Conservation (phyloP, 1,139 yeast species). For the Candida gigantensis region DNA sequence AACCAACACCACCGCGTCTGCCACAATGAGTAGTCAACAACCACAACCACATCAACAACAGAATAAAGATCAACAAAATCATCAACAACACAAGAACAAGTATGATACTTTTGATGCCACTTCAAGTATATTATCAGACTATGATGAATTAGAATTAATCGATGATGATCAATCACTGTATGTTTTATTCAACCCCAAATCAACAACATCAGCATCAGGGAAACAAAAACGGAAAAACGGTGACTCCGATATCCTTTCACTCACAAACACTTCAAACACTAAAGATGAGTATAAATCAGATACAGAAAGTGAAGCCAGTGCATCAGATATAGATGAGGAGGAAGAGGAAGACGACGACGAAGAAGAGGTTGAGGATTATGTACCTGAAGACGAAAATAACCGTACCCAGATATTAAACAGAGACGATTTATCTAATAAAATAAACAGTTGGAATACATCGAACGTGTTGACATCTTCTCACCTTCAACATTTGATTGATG, state of each 20-base stretch:
- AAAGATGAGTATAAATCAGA: conserved; percentile 11
- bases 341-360: conserved; percentile 16
- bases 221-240: conserved; percentile 7
- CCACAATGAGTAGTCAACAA: conserved; percentile 1
- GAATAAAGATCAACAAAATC: conserved; percentile 2
- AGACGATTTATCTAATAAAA: conserved; percentile 22
- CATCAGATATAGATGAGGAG: conserved; percentile 13
- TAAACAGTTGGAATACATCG: conserved; percentile 25
- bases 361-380: conserved; percentile 1
- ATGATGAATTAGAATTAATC: conserved; percentile 17
- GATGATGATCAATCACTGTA: conserved; percentile 41
- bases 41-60: conserved; percentile 5
- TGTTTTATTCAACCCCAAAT: conserved; percentile 43
- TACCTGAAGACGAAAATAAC: conserved; percentile 3
- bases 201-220: conserved; percentile 2
- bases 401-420: conserved; percentile 5
- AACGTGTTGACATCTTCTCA: conserved; percentile 9
- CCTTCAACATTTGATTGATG: conserved; percentile 30
- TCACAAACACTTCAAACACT: conserved; percentile 29
- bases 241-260: conserved; percentile 42
- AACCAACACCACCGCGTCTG: neutral
- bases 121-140: conserved; percentile 21
- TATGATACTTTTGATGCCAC: conserved; percentile 14
- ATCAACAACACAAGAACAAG: conserved; percentile 12
- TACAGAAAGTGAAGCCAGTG: conserved; percentile 13